Conservation (phyloP, 345 rosid species). For the Populus euphratica region DNA sequence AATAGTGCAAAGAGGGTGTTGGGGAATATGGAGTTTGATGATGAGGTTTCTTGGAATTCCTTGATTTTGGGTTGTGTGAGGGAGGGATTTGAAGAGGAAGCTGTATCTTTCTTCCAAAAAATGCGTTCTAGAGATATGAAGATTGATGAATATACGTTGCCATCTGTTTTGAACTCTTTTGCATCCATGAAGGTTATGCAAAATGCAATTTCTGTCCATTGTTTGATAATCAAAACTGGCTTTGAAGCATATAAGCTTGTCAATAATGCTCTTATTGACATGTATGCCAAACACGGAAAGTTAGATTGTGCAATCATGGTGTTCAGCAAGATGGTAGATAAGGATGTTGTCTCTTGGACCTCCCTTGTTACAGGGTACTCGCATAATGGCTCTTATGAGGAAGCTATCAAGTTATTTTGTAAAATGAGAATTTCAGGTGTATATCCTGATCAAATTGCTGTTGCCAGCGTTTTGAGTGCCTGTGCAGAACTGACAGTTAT, state of each 20-base stretch:
- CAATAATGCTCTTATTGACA: slow-evolving; percentile 79
- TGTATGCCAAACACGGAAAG: slow-evolving; percentile 75
- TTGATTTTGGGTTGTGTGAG: slow-evolving; percentile 72
- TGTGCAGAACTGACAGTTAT: slow-evolving; percentile 65
- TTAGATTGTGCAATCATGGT: slow-evolving; percentile 51
- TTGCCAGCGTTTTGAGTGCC: slow-evolving; percentile 69
- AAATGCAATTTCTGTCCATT: slow-evolving; percentile 55
- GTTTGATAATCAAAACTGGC: slow-evolving; percentile 70
- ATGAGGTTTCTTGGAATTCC: slow-evolving; percentile 78
- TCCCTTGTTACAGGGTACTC: slow-evolving; percentile 80
- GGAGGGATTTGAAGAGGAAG: slow-evolving; percentile 60
- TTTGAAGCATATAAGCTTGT: slow-evolving; percentile 55
- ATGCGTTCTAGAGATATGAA: slow-evolving; percentile 60
- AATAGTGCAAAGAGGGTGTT: slow-evolving; percentile 47
- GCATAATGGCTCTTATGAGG: slow-evolving; percentile 51
- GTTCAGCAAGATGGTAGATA: slow-evolving; percentile 57
- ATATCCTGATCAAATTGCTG: slow-evolving; percentile 52
- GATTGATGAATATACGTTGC: slow-evolving; percentile 62
- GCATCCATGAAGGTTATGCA: slow-evolving; percentile 42
- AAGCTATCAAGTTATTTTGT: slow-evolving; percentile 63
- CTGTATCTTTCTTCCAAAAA: slow-evolving; percentile 49
- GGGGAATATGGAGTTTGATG: slow-evolving; percentile 47
- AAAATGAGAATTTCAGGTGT: slow-evolving; percentile 55
- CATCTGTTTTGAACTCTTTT: slow-evolving; percentile 65
- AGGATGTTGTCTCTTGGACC: slow-evolving; percentile 88